A percentile compares a stretch with the other conserved stretches of the same genome.
These are phyloP conservation scores for Ophiostoma pallidulum DNA, from an alignment of 2,329 filamentous ascomycete genomes.

Conservation along the genomic window DNA sequence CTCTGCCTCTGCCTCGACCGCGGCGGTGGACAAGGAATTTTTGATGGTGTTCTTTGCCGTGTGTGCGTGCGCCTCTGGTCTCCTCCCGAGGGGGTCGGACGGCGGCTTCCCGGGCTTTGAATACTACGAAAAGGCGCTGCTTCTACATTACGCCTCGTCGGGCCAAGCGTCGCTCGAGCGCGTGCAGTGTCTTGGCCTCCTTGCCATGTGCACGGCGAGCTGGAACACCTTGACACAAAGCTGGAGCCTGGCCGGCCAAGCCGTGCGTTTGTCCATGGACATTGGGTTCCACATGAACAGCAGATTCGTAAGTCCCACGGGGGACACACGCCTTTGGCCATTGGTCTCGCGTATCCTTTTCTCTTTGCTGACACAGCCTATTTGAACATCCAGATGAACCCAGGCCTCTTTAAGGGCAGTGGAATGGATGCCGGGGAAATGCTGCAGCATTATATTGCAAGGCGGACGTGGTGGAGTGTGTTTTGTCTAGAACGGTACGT, in stretches of 20 bases:
- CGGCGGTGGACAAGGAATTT: conserved; percentile 17
- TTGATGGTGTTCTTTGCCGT: conserved; percentile 23
- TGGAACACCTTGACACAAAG: conserved; percentile 25
- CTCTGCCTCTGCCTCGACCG: background rate
- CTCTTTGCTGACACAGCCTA: too few relatives aligned
- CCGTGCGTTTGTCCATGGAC: conserved; percentile 22
- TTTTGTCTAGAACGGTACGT: conserved; percentile 22
- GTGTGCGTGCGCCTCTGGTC: conserved; percentile 23
- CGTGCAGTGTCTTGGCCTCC: conserved; percentile 22
- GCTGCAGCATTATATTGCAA: conserved; percentile 18
- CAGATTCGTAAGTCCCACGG: conserved; percentile 11
- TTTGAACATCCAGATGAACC: too few relatives aligned
- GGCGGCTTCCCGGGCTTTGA: conserved; percentile 17
- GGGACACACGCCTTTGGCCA: too few relatives aligned
- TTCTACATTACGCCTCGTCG: conserved; percentile 20
- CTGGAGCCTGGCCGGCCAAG: conserved; percentile 22
- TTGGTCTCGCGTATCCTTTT: too few relatives aligned
- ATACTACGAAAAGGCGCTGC: conserved; percentile 20
- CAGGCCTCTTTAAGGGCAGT: background rate
- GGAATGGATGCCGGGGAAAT: background rate
- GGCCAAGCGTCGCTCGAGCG: conserved; percentile 22
- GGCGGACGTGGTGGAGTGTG: conserved; percentile 24
- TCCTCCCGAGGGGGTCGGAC: conserved; percentile 16
- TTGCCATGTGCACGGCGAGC: conserved; percentile 23
- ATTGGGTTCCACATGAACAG: conserved; percentile 22